Evolutionary conservation across 2,329 filamentous ascomycete species (phyloP), one percentile per base, ranked within the genome.

Genomic region (Zymoseptoria crescenta): DNA sequence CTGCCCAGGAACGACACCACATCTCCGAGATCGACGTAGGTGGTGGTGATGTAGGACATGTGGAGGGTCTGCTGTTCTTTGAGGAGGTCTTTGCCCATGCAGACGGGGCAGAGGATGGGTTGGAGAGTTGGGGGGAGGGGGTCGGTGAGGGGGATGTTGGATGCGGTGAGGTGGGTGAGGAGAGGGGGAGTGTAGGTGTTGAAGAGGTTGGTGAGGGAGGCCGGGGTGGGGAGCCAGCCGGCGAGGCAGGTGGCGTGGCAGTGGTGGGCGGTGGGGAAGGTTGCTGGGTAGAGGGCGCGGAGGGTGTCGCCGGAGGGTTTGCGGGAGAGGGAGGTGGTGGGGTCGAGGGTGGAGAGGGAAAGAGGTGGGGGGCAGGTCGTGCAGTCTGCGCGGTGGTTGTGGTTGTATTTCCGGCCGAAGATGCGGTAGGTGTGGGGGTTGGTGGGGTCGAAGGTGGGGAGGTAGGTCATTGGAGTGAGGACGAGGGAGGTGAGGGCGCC

Each of bases 31-130:
- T 63, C 56, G 0, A 61, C 41, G 13, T 52, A 8, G 9, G 21
- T 27, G 4, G 48, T 59, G 2, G 35, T 29, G 54, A 67, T 53
- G 41, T 66, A 49, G 4, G 49, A 49, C 28, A 57, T 41, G 49
- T 66, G 67, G 3, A 68, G 59, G n/a, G 49, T 49, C 52, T 69
- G 64, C 50, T 70, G 66, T 20, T 66, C 59, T 27, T 61, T 58
- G 48, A 64, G 50, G 19, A 67, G 55, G 6, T 61, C 55, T 9
- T 62, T 45, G 19, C 69, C 68, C 5, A 70, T 62, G 59, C 69
- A 71, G 56, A 65, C 60, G 1, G 69, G 68, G 55, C 69, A 70
- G 41, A 69, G 53, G 4, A 65, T 35, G 10, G 54, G 62, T 50
- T 62, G 61, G 41, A 64, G 53, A 41, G 24, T 57, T 9, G 30